Conservation (phyloP, 1,284 basidiomycete species). For the Boletus sp. region DNA sequence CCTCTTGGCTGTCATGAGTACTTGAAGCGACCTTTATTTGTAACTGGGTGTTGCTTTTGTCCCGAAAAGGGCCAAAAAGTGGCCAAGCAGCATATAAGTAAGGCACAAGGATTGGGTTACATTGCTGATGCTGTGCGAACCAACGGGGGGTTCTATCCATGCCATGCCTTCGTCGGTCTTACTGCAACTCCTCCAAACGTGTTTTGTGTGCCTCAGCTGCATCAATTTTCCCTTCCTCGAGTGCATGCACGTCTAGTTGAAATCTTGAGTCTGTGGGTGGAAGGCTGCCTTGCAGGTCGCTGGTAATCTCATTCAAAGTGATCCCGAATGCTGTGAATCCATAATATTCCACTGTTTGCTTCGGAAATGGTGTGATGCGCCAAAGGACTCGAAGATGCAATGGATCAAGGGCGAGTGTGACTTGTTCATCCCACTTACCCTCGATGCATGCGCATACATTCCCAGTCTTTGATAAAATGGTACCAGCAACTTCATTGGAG, state of each 20-base stretch:
- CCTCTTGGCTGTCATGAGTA: too few species aligned
- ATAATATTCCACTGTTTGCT: slow-evolving; percentile 74
- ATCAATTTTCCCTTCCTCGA: slow-evolving; percentile 83
- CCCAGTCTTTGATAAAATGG: slow-evolving; percentile 59
- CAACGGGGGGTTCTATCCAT: slow-evolving; percentile 64
- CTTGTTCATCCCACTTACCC: slow-evolving; percentile 84
- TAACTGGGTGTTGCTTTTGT: too few species aligned
- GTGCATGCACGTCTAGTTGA: slow-evolving; percentile 84
- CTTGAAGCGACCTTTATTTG: too few species aligned
- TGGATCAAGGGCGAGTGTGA: slow-evolving; percentile 66
- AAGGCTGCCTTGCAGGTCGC: slow-evolving; percentile 67
- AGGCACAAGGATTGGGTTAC: too few species aligned
- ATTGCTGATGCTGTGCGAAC: slow-evolving; percentile 56
- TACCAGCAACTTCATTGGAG: slow-evolving; percentile 74
- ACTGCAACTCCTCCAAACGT: slow-evolving; percentile 73
- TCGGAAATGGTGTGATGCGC: slow-evolving; percentile 73
- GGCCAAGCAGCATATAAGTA: too few species aligned
- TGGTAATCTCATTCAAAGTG: slow-evolving; percentile 81
- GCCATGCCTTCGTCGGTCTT: slow-evolving; percentile 64
- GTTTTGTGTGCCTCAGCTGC: slow-evolving; percentile 78
- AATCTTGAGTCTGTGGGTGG: slow-evolving; percentile 87
- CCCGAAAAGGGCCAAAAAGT: too few species aligned
- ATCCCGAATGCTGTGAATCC: slow-evolving; percentile 83
- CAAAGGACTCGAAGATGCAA: slow-evolving; percentile 77
- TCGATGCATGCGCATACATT: slow-evolving; percentile 62